A percentile compares a stretch with the other conserved stretches of the same genome.
Conservation (phyloP, 2,329 filamentous ascomycete genomes). For the Truncatella angustata region DNA sequence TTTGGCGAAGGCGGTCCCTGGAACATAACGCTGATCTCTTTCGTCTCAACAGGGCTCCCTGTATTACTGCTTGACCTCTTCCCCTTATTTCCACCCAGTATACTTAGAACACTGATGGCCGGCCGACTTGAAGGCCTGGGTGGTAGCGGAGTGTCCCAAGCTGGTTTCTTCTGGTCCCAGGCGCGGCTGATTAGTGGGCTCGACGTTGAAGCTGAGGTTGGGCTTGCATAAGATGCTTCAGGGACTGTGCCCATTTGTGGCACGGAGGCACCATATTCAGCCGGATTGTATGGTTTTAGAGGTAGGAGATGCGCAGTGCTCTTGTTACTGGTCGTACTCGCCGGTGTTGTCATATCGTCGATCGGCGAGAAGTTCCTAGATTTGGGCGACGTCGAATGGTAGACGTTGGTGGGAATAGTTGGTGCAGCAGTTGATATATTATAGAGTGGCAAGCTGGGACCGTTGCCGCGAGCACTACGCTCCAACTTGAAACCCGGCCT, state of each 20-base stretch:
- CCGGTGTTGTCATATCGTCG: slow-evolving; percentile 23
- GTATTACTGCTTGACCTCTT: slow-evolving; percentile 22
- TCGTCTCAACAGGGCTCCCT: slow-evolving; percentile 28
- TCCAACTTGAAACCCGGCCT: slow-evolving; percentile 11
- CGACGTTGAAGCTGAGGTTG: slow-evolving; percentile 25
- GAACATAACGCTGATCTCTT: slow-evolving; percentile 25
- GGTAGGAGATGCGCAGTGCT: slow-evolving; percentile 30
- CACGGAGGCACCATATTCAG: slow-evolving; percentile 22
- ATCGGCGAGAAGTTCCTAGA: slow-evolving; percentile 25
- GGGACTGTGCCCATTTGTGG: slow-evolving; percentile 15
- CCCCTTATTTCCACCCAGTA: slow-evolving; percentile 17
- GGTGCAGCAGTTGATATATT: slow-evolving; percentile 24
- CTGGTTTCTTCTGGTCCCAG: slow-evolving; percentile 24
- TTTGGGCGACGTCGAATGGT: slow-evolving; percentile 29
- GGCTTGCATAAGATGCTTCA: slow-evolving; percentile 21
- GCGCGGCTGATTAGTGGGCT: slow-evolving; percentile 26
- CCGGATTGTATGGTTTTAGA: slow-evolving; percentile 28
- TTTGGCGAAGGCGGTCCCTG: slow-evolving; percentile 15
- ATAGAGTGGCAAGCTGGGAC: slow-evolving; percentile 17
- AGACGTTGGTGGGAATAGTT: slow-evolving; percentile 24
- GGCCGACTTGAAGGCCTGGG: slow-evolving; percentile 13
- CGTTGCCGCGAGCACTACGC: slow-evolving; percentile 6
- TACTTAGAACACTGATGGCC: slow-evolving; percentile 6
- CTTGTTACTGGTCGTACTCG: slow-evolving; percentile 27
- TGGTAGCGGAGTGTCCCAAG: slow-evolving; percentile 24